Conservation (phyloP, 257 asterid genomes). For the Solanum acaule region DNA sequence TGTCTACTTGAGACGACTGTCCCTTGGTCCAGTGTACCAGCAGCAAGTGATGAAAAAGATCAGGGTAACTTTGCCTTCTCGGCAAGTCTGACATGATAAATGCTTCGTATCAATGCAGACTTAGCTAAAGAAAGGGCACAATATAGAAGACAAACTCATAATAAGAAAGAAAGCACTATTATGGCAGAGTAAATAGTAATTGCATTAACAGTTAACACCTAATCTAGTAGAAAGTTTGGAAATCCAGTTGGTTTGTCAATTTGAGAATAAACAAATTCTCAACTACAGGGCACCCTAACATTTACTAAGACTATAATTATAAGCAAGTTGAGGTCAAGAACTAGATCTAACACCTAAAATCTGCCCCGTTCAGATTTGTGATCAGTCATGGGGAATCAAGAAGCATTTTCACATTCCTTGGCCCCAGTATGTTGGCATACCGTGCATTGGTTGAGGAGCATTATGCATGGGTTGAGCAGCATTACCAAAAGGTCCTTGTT, state of each 20-base stretch:
- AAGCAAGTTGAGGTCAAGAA: neutral
- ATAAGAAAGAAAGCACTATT: neutral
- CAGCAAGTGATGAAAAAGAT: too few relatives aligned
- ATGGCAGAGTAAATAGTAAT: neutral
- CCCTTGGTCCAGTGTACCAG: neutral
- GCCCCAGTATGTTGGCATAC: constrained; percentile 48
- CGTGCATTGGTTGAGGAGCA: constrained; percentile 32
- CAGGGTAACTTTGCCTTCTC: neutral
- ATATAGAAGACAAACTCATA: neutral
- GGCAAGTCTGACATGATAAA: neutral
- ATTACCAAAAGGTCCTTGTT: constrained; percentile 21
- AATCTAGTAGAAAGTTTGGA: neutral
- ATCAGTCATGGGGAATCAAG: neutral
- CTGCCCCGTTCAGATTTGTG: neutral
- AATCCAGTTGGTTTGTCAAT: neutral
- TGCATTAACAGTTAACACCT: neutral
- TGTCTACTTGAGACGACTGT: neutral
- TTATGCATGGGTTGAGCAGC: constrained; percentile 32
- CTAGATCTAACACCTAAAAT: neutral
- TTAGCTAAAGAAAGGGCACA: neutral
- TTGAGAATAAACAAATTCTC: neutral
- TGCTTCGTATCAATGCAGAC: neutral
- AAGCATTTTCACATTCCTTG: constrained; percentile 42
- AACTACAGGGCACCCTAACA: neutral
- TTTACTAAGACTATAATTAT: neutral